Conservation (phyloP, 371 early-diverging fungal species). For the Rhizopus microsporus region DNA sequence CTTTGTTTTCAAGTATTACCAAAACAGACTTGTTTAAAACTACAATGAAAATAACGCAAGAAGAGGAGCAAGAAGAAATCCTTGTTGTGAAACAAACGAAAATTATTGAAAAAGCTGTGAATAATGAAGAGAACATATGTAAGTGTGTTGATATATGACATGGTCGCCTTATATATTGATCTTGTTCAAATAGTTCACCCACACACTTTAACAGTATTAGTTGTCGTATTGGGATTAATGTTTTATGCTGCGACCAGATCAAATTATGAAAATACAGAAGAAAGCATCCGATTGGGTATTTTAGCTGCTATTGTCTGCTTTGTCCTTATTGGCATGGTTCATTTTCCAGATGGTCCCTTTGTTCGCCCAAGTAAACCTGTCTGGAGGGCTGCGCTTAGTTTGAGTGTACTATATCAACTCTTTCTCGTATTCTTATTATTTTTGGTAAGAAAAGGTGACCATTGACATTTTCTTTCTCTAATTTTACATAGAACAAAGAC, state of each 20-base stretch:
- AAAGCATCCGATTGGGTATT: slow-evolving; percentile 73
- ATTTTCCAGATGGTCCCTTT: slow-evolving; percentile 93
- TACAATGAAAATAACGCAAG: neutral
- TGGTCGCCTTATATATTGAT: neutral
- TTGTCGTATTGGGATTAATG: slow-evolving; percentile 49
- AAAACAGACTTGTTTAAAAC: neutral
- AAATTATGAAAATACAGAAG: slow-evolving; percentile 53
- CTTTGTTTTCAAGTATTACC: neutral
- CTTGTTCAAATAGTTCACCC: slow-evolving; percentile 42
- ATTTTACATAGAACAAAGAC: slow-evolving; percentile 69
- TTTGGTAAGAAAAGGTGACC: slow-evolving; percentile 59
- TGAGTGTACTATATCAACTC: slow-evolving; percentile 86
- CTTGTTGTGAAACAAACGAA: slow-evolving; percentile 3
- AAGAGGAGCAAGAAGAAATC: neutral
- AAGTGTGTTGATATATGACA: slow-evolving; percentile 5
- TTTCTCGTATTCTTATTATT: slow-evolving; percentile 87
- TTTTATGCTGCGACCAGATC: slow-evolving; percentile 61
- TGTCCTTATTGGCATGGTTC: slow-evolving; percentile 81
- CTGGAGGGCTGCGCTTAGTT: slow-evolving; percentile 87
- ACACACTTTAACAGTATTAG: slow-evolving; percentile 53
- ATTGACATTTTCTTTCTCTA: neutral
- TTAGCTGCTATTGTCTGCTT: slow-evolving; percentile 72
- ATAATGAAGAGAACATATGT: slow-evolving; percentile 21
- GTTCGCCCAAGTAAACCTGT: slow-evolving; percentile 94
- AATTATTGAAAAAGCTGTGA: slow-evolving; percentile 10